These are phyloP conservation scores for Yamadazyma sp. DNA, from an alignment of 805 yeast species.

Conservation along the genomic window DNA sequence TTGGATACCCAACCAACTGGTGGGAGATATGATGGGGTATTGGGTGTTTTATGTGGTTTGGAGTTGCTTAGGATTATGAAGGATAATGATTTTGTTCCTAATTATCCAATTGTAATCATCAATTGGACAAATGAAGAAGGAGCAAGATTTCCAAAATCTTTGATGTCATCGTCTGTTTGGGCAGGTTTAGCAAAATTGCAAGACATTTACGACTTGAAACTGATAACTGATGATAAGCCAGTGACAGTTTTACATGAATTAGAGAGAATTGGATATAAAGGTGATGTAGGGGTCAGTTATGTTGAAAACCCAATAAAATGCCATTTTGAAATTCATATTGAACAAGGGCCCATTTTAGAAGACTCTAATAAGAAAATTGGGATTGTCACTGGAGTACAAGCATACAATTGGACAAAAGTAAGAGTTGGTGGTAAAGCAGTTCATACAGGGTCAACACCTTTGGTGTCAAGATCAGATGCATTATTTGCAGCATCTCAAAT, in stretches of 20 bases:
- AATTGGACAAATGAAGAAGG: slow-evolving; percentile 82
- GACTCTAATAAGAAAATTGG: slow-evolving; percentile 55
- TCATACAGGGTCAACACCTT: slow-evolving; percentile 75
- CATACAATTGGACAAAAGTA: slow-evolving; percentile 58
- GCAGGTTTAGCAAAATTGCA: slow-evolving; percentile 49
- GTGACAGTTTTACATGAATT: slow-evolving; percentile 54
- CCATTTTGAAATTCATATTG: slow-evolving; percentile 74
- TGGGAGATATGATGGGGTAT: slow-evolving; percentile 72
- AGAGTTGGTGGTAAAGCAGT: slow-evolving; percentile 61
- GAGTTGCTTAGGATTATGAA: slow-evolving; percentile 65
- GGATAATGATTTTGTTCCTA: slow-evolving; percentile 56
- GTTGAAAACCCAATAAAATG: slow-evolving; percentile 55
- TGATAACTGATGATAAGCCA: slow-evolving; percentile 45
- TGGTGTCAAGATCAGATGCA: slow-evolving; percentile 59
- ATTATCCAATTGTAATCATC: slow-evolving; percentile 61
- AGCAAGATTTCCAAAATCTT: slow-evolving; percentile 67
- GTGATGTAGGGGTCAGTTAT: slow-evolving; percentile 47
- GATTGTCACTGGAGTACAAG: slow-evolving; percentile 64
- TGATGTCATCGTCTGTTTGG: slow-evolving; percentile 70
- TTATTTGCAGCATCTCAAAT: slow-evolving; percentile 55
- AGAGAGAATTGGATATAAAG: slow-evolving; percentile 60
- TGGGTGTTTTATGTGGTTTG: slow-evolving; percentile 65
- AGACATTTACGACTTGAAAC: slow-evolving; percentile 48
- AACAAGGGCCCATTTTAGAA: slow-evolving; percentile 73
- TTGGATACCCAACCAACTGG: slow-evolving; percentile 79